Evolutionary conservation across 129 eudicot genomes (phyloP).

Genomic region (Helichrysum umbraculigerum): DNA sequence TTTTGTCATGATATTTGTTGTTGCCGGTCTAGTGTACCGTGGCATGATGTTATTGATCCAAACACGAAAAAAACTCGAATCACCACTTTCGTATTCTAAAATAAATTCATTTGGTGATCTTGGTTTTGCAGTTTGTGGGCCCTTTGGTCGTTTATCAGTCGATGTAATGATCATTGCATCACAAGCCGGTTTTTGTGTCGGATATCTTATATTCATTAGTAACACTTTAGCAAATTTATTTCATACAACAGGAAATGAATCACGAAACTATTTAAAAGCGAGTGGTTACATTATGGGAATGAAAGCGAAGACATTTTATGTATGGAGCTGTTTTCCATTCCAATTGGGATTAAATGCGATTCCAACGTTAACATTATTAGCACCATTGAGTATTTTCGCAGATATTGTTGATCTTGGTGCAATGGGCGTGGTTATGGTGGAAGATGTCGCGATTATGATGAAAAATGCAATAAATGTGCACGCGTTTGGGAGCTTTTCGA

Average conservation of each 20-base stretch:
- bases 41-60: conserved; percentile 61
- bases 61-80: conserved; percentile 51
- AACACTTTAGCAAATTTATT: conserved; percentile 50
- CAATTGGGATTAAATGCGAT: conserved; percentile 58
- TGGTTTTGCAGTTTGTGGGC: conserved; percentile 62
- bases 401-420: conserved; percentile 56
- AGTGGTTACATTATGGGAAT: conserved; percentile 36
- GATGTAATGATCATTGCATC: conserved; percentile 55
- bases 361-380: conserved; percentile 58
- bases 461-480: conserved; percentile 15
- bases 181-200: conserved; percentile 63
- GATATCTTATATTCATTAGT: conserved; percentile 58
- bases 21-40: conserved; percentile 57
- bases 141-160: conserved; percentile 48
- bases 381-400: conserved; percentile 66
- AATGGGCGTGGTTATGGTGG: conserved; percentile 48
- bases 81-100: conserved; percentile 36
- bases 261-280: conserved; percentile 15
- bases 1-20: conserved; percentile 41
- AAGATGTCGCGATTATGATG: conserved; percentile 33
- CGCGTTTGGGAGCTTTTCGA: conserved; percentile 42
- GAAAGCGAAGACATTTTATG: conserved; percentile 40
- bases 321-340: conserved; percentile 58
- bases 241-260: background rate
- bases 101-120: conserved; percentile 61